Evolutionary conservation across 2,329 filamentous ascomycete genomes (phyloP).

Genomic region (Penicillium sp.): DNA sequence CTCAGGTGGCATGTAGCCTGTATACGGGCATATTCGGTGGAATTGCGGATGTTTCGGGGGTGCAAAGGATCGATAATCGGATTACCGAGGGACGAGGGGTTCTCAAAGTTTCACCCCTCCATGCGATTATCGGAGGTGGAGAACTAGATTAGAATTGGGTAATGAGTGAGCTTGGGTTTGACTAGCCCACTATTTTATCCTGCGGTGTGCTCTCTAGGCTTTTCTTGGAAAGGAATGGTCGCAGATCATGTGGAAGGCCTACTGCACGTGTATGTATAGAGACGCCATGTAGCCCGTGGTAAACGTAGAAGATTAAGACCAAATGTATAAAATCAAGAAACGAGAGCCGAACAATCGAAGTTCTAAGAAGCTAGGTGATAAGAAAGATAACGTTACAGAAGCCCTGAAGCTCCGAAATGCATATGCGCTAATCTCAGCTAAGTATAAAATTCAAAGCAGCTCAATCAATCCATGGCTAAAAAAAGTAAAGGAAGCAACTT

Average conservation of each 20-base stretch:
- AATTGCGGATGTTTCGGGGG: slow-evolving; percentile 17
- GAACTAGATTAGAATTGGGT: neutral
- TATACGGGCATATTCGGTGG: slow-evolving; percentile 18
- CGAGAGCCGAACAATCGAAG: no score
- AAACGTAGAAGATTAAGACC: neutral
- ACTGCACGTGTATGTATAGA: neutral
- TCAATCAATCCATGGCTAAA: no score
- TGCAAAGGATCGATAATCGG: neutral
- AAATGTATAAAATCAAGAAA: no score
- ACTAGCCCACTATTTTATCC: neutral
- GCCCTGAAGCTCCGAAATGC: no score
- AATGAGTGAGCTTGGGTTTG: neutral
- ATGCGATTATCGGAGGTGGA: slow-evolving; percentile 1
- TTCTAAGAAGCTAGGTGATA: no score
- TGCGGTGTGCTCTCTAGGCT: neutral
- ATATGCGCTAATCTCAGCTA: no score
- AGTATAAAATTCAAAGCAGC: no score
- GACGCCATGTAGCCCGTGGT: neutral
- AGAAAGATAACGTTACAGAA: no score
- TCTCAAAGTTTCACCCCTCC: neutral
- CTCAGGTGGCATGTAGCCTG: neutral
- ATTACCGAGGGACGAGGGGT: slow-evolving; percentile 16
- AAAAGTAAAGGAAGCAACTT: no score
- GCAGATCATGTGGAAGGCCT: neutral
- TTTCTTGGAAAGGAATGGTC: neutral